Base-by-base conservation (phyloP, 1,284 basidiomycete species). In the Filobasidium uniguttulatum region DNA sequence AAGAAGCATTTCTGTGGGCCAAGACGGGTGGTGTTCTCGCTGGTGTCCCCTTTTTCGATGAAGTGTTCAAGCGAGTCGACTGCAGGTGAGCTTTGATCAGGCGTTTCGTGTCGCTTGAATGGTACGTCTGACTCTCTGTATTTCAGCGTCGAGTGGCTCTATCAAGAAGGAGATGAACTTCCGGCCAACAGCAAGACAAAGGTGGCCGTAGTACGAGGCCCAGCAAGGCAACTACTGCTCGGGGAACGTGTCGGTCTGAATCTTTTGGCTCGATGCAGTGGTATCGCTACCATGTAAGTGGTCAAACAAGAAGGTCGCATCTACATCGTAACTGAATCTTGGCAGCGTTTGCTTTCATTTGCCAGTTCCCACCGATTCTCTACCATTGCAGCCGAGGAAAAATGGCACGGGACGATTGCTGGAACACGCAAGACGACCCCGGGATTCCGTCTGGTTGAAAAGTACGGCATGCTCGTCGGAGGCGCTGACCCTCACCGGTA, bases 351-450 rank as follows among this genome's bases (percentile, higher is more conserved):
- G 12, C 20, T 29, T 19, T 8, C 20, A 7, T 19, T 17, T 34
- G 5, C 14, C 35, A 63, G 64, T 8, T 63, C 61, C 20, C 44
- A 44, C 40, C 46, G 70, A 48, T 81, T 94, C 65, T 79, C 83
- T 53, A 81, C 88, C 61, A 74, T 84, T n/a, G 90, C 93, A 3
- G 71, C 78, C 44, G 72, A 74, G 8, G 80, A 79, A 53, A 88
- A 89, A 0, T 99, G 82, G 73, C 75, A 80, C 50, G 91, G 94
- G 3, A 80, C 85, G 57, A 79, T 99, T 48, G 91, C 93, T 10
- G 93, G 93, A 12, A 99, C 94, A 19, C 75, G 93, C 54, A 99
- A 98, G 75, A 98, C 93, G 0, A 97, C 93, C 1, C 94, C 93
- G n/a, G 88, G 82, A 0, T 98, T 98, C 73, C 76, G 94, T 44